Evolutionary conservation across 2,329 filamentous ascomycete species (phyloP), one percentile per base, ranked within the genome.

Genomic region (Esteya vermicola): DNA sequence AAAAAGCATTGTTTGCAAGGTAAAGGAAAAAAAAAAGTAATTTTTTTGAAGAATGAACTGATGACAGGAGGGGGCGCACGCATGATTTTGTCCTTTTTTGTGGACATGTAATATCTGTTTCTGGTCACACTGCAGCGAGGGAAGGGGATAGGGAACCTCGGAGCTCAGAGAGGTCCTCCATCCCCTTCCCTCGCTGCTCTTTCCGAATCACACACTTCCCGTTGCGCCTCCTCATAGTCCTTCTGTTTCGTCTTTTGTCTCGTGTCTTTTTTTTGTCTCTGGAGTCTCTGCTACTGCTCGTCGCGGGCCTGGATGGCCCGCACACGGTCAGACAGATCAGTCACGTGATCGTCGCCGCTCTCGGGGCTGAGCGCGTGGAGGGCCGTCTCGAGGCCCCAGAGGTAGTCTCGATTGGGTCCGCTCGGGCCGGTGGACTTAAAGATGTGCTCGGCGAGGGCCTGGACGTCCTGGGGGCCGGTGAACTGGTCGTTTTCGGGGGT

Each of bases 401-500:
- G 66, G 59, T 98, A 98, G 54, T 96, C 89, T 43, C 70, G 77
- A 58, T 96, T 96, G 54, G 80, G 74, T 1, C 91, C 91, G 59
- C 86, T 95, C 20, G 88, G 84, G 0, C 91, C 91, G 31, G 65
- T 60, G 51, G 84, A 85, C 36, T 63, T 63, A 50, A 78, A 70
- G 51, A 98, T 96, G 58, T 89, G 84, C 58, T 76, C 71, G 20
- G 89, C 88, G 38, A 96, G 70, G 32, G 63, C 57, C 52, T 85
- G 74, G 1, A 83, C 81, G 40, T 91, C 79, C 55, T 93, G 86
- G 0, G 80, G 77, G 0, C 85, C 85, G 28, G 88, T 68, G 54
- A 98, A 98, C 58, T 96, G 91, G 41, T 85, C 81, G 54, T 98
- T 98, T 34, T 81, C 76, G 0, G 91, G 91, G 3, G 93, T 82